A percentile compares a stretch with the other conserved stretches of the same genome.
phyloP scores from a whole-genome alignment of 2,329 filamentous ascomycete species.

The Scedosporium dehoogii region DNA sequence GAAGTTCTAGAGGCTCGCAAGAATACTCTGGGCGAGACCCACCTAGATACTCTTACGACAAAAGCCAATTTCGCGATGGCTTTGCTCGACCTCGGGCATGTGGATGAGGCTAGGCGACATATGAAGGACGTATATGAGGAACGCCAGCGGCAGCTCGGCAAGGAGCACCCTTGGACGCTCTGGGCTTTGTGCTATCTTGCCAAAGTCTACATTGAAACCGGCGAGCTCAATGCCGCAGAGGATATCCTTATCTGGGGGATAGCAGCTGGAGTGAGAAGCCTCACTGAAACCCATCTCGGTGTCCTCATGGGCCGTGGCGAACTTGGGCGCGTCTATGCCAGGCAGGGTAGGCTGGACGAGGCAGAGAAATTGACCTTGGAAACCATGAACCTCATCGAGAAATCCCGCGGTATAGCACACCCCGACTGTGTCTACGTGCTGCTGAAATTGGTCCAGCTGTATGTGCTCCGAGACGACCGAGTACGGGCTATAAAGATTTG shows the following conservation, averaged over 20 bases:
- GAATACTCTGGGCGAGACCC: neutral
- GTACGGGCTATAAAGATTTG: neutral
- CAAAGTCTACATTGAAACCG: neutral
- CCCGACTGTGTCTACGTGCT: neutral
- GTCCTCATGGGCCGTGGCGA: neutral
- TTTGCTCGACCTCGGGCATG: neutral
- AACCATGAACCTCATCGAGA: neutral
- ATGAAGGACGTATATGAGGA: neutral
- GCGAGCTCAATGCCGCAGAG: neutral
- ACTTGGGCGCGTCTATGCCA: neutral
- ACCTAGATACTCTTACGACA: neutral
- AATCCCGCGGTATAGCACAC: neutral
- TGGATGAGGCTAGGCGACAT: neutral
- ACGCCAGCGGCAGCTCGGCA: neutral
- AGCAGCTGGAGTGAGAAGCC: neutral
- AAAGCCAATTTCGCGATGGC: neutral
- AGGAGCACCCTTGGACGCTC: neutral
- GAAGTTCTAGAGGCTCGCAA: neutral
- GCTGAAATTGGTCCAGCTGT: neutral
- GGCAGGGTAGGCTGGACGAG: neutral
- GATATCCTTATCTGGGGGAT: neutral
- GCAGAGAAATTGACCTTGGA: neutral
- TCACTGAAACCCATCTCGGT: neutral
- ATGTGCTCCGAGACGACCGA: neutral
- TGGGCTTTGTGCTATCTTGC: neutral